Evolutionary conservation across 352 stramenopile genomes (phyloP).

Genomic region (Saprolegnia parasitica): DNA sequence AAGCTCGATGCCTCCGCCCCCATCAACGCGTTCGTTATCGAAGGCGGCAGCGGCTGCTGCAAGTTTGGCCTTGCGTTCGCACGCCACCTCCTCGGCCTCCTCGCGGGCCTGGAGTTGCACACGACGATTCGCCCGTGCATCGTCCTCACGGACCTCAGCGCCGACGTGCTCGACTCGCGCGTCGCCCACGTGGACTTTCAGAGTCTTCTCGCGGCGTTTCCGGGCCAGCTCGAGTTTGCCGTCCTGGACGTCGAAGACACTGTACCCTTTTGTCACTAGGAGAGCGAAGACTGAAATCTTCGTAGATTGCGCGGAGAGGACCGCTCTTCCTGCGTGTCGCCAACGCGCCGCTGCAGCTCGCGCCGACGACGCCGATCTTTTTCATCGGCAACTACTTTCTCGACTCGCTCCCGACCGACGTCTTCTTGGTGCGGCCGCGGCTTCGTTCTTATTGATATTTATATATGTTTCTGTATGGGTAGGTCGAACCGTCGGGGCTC

Average conservation of each 20-base stretch:
- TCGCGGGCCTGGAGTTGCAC: conserved; percentile 31
- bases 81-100: conserved; percentile 52
- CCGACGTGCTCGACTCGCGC: conserved; percentile 60
- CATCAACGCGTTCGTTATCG: conserved; percentile 76
- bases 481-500: neutral
- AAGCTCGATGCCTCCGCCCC: neutral
- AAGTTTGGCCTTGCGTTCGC: conserved; percentile 76
- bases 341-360: conserved; percentile 40
- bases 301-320: conserved; percentile 13
- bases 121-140: conserved; percentile 40
- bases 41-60: conserved; percentile 74
- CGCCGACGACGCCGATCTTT: conserved; percentile 47
- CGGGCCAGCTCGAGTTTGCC: conserved; percentile 56
- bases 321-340: conserved; percentile 33
- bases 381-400: conserved; percentile 82
- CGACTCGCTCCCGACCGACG: conserved; percentile 65
- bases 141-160: conserved; percentile 65
- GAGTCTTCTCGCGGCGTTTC: conserved; percentile 34
- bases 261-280: conserved; percentile 21
- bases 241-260: conserved; percentile 59
- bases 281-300: neutral
- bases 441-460: neutral
- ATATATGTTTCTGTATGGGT: neutral
- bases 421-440: conserved; percentile 44
- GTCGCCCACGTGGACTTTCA: conserved; percentile 58